phyloP scores from a whole-genome alignment of 2,329 filamentous ascomycete species.

The Botrytis cinerea region DNA sequence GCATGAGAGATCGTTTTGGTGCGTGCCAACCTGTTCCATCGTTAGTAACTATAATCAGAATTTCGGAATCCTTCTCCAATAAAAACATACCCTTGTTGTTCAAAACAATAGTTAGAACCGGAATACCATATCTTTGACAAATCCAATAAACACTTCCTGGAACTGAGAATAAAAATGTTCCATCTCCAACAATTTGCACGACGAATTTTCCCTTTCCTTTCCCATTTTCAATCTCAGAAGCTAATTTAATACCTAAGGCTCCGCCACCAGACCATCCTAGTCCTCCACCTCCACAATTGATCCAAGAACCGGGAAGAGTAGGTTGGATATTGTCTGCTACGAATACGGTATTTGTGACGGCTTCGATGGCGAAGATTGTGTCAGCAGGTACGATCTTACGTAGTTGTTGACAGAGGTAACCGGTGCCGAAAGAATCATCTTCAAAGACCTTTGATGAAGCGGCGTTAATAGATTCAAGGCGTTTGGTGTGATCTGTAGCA shows the following conservation, averaged over 20 bases:
- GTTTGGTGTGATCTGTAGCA: constrained; percentile 57
- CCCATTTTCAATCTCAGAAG: constrained; percentile 51
- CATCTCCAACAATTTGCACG: constrained; percentile 67
- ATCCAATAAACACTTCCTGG: constrained; percentile 71
- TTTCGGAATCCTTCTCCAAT: not conserved
- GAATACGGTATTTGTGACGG: constrained; percentile 69
- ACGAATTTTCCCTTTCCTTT: constrained; percentile 58
- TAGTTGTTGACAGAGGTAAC: constrained; percentile 51
- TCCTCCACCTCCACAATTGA: constrained; percentile 80
- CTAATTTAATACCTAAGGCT: constrained; percentile 75
- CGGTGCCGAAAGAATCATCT: constrained; percentile 56
- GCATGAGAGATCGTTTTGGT: constrained; percentile 58
- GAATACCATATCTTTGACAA: constrained; percentile 63
- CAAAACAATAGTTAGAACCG: constrained; percentile 65
- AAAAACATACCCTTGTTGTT: constrained; percentile 59
- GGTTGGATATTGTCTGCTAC: constrained; percentile 72
- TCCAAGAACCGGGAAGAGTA: constrained; percentile 69
- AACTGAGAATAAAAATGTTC: constrained; percentile 66
- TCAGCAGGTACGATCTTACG: constrained; percentile 59
- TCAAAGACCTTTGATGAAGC: constrained; percentile 57
- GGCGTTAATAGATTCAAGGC: constrained; percentile 60
- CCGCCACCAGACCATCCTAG: constrained; percentile 80
- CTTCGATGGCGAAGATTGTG: constrained; percentile 76
- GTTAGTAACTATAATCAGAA: not conserved
- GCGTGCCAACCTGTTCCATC: constrained; percentile 61